Evolutionary conservation across 2,329 filamentous ascomycete species (phyloP), one percentile per base, ranked within the genome.

Genomic region (Cyclaneusma minus): DNA sequence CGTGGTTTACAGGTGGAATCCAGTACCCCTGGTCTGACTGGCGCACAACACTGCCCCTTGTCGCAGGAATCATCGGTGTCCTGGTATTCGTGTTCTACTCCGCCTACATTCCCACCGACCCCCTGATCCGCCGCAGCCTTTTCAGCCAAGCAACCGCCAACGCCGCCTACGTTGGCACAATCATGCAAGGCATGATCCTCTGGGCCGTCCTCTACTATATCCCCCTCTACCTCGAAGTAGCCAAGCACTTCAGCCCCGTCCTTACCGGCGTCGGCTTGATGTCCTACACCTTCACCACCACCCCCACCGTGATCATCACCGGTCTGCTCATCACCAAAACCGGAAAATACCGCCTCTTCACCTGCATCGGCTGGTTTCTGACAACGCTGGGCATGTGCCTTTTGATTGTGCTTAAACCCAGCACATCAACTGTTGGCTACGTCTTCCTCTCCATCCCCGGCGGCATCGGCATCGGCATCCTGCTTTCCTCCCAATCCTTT

Each of bases 1-100:
- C 14, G 5, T 12, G 4, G 8, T 16, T 16, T 12, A 26, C 14
- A 22, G 39, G 71, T 8, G 71, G 70, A 17, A 57, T 75, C 7
- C 64, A 72, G 49, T 78, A 74, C 42, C 41, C 58, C 1, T 80
- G 73, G 74, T 42, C 49, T 21, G 67, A 59, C 6, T 73, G 62
- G 56, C 54, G 58, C 2, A 73, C 69, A 0, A 49, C 80, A 3
- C 55, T 71, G 0, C 73, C 71, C 0, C 45, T 81, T 6, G 44
- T 68, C 3, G 22, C 76, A 6, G 69, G 71, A 3, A 38, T 50
- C 2, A 41, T 51, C 1, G 60, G 64, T 2, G 46, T 78, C 5
- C 36, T 60, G 3, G 46, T 39, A 3, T 72, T 71, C 36, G 49
- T 58, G 6, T 43, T 62, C 13, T 74, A 66, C 37, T 36, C 34